phyloP scores from a whole-genome alignment of 345 rosid species.

The Toxicodendron radicans region DNA sequence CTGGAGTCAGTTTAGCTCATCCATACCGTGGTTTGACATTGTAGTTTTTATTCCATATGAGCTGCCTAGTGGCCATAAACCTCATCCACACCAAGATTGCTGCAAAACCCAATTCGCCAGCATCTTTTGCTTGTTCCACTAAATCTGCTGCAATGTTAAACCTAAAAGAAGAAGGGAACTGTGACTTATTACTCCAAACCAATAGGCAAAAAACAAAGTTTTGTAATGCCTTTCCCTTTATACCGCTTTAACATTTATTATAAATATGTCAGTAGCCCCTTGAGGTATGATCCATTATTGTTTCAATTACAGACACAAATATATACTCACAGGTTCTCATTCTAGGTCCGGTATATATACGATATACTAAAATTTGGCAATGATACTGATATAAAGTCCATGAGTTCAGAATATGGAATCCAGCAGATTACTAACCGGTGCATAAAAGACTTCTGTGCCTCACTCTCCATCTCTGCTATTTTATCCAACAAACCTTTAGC shows the following conservation, averaged over 20 bases:
- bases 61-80: conserved; percentile 99
- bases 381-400: conserved; percentile 14
- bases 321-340: no score
- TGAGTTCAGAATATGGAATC: conserved; percentile 16
- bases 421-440: conserved; percentile 69
- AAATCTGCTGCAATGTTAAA: conserved; percentile 96
- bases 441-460: conserved; percentile 99
- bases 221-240: neutral
- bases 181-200: neutral
- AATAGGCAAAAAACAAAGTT: neutral
- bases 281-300: neutral
- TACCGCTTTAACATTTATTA: neutral
- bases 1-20: conserved; percentile 16
- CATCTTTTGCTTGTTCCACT: conserved; percentile 68
- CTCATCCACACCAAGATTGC: conserved; percentile 99
- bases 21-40: conserved; percentile 97
- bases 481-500: conserved; percentile 70
- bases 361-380: no score
- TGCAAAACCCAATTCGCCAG: conserved; percentile 78
- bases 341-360: no score
- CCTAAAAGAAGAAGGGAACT: conserved; percentile 36
- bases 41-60: conserved; percentile 97
- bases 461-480: conserved; percentile 78
- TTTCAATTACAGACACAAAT: neutral
- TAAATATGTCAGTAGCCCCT: neutral